phyloP scores from a whole-genome alignment of 2,329 filamentous ascomycete genomes.

The Hypoxylon sp. region DNA sequence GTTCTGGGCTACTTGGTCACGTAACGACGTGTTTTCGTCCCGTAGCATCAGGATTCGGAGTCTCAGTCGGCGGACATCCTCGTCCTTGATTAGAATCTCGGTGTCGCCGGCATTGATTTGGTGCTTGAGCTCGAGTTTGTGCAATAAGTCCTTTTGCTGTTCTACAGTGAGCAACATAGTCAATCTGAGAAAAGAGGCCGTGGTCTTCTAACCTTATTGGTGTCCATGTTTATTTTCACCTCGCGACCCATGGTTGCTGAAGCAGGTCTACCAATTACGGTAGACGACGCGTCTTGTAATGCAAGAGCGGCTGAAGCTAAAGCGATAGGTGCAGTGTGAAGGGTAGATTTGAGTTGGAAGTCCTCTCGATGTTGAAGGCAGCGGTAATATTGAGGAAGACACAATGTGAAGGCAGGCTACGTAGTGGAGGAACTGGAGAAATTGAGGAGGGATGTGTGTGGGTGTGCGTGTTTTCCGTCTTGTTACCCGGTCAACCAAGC shows the following conservation, averaged over 20 bases:
- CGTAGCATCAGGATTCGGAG: conserved; percentile 75
- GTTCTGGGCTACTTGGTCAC: conserved; percentile 62
- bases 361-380: not conserved
- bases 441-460: conserved; percentile 40
- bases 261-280: conserved; percentile 39
- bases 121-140: conserved; percentile 74
- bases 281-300: conserved; percentile 34
- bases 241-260: conserved; percentile 41
- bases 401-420: conserved; percentile 13
- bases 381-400: not conserved
- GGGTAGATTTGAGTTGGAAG: not conserved
- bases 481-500: conserved; percentile 38
- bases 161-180: conserved; percentile 7
- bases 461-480: too few relatives aligned
- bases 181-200: not conserved
- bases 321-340: not conserved
- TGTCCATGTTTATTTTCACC: conserved; percentile 48
- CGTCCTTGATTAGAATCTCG: conserved; percentile 75
- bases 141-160: conserved; percentile 56
- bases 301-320: not conserved
- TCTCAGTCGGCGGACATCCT: conserved; percentile 74
- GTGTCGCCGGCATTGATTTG: conserved; percentile 70
- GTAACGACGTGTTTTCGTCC: conserved; percentile 75
- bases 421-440: conserved; percentile 19
- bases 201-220: conserved; percentile 46